phyloP scores from a whole-genome alignment of 805 yeast species.

The Kluyveromyces starmeri region DNA sequence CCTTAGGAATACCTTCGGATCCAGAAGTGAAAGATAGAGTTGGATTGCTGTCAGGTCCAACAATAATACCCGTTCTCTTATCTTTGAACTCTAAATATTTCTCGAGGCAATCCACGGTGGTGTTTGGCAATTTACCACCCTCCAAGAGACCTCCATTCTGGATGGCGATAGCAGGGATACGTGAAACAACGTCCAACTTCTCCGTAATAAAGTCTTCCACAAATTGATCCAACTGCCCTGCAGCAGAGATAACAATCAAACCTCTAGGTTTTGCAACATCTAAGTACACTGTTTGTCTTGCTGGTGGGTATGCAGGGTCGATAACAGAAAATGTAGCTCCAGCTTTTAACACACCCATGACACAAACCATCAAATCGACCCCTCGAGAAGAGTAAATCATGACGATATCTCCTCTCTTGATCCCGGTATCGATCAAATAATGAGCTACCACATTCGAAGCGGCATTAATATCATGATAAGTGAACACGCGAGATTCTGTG shows the following conservation, averaged over 20 bases:
- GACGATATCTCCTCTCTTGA: conserved; percentile 86
- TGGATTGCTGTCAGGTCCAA: conserved; percentile 97
- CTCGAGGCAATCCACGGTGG: conserved; percentile 40
- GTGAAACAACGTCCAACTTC: conserved; percentile 63
- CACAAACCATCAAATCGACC: conserved; percentile 93
- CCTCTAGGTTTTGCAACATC: conserved; percentile 92
- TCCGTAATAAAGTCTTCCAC: conserved; percentile 71
- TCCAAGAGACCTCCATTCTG: conserved; percentile 62
- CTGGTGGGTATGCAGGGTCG: conserved; percentile 98
- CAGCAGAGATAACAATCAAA: conserved; percentile 80
- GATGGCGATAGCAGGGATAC: conserved; percentile 70
- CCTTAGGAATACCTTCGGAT: conserved; percentile 97
- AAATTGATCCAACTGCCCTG: conserved; percentile 68
- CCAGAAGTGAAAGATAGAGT: conserved; percentile 96
- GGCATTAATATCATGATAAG: conserved; percentile 80
- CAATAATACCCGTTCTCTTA: conserved; percentile 74
- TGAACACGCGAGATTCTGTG: conserved; percentile 57
- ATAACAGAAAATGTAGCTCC: conserved; percentile 98
- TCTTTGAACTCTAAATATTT: conserved; percentile 39
- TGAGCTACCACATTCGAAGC: conserved; percentile 93
- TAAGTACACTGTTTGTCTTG: conserved; percentile 87
- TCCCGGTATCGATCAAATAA: conserved; percentile 71
- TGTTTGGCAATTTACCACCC: conserved; percentile 42
- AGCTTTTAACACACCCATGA: conserved; percentile 95
- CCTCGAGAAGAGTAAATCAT: conserved; percentile 98